phyloP scores from a whole-genome alignment of 208 protist genomes.

The Angomonas deanei region DNA sequence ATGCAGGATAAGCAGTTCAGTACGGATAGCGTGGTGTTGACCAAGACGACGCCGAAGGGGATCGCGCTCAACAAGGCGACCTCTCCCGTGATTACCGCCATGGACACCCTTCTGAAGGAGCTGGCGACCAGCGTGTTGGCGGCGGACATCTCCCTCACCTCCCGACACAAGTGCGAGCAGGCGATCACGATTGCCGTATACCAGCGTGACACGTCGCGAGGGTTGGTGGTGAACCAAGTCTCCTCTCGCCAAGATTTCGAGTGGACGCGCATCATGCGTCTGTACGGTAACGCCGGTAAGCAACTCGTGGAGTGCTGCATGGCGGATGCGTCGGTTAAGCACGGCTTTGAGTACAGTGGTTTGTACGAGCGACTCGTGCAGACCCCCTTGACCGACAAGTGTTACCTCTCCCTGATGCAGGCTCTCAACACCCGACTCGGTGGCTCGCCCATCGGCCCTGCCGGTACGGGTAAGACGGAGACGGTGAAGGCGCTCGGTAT shows the following conservation, averaged over 20 bases:
- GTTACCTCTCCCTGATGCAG: constrained; percentile 99
- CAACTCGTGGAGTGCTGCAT: constrained; percentile 89
- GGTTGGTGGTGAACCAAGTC: constrained; percentile 47
- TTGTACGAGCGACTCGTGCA: constrained; percentile 96
- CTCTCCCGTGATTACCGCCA: constrained; percentile 32
- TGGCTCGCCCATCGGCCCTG: constrained; percentile 96
- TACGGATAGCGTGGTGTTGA: constrained; percentile 3
- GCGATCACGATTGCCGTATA: constrained; percentile 98
- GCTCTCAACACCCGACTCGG: constrained; percentile 96
- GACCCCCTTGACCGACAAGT: constrained; percentile 98
- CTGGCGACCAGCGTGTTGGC: constrained; percentile 68
- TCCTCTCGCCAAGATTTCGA: constrained; percentile 88
- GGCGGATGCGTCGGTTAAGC: constrained; percentile 94
- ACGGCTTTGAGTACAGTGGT: constrained; percentile 99
- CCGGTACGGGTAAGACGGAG: constrained; percentile 99
- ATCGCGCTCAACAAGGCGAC: constrained; percentile 6
- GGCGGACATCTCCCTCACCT: constrained; percentile 12
- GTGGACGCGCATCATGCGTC: constrained; percentile 96
- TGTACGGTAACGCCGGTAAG: constrained; percentile 82
- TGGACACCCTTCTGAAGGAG: constrained; percentile 81
- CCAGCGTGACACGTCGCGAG: constrained; percentile 92
- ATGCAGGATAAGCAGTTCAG: constrained; percentile 75
- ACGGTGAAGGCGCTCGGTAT: constrained; percentile 98
- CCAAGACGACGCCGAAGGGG: neutral
- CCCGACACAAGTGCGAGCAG: constrained; percentile 94